These are phyloP conservation scores for Leucosporidium yakuticum DNA, from an alignment of 768 basidiomycete genomes.

Conservation along the genomic window DNA sequence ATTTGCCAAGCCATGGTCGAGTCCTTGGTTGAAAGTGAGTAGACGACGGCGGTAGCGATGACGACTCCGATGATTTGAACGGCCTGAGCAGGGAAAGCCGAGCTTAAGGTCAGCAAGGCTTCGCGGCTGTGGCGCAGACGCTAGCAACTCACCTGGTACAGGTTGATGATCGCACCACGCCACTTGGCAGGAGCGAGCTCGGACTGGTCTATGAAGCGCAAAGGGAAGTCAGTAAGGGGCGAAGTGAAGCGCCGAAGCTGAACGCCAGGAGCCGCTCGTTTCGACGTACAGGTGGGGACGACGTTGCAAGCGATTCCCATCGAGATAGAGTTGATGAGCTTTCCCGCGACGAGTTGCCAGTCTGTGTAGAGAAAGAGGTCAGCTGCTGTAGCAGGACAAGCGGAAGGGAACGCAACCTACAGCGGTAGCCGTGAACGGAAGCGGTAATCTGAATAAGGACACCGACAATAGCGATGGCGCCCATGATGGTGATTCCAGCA, in stretches of 20 bases:
- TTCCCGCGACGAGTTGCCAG: slow-evolving; percentile 37
- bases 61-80: slow-evolving; percentile 38
- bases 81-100: slow-evolving; percentile 4
- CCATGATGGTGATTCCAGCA: slow-evolving; percentile 16
- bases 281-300: slow-evolving; percentile 32
- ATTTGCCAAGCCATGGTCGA: slow-evolving; percentile 17
- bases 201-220: not conserved
- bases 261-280: slow-evolving; percentile 6
- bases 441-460: slow-evolving; percentile 31
- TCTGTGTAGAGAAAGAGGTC: not conserved
- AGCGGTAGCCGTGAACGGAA: slow-evolving; percentile 23
- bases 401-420: too few relatives aligned
- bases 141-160: slow-evolving; percentile 15
- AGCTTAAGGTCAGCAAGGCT: too few relatives aligned
- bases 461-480: slow-evolving; percentile 31
- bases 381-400: too few relatives aligned
- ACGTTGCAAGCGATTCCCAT: slow-evolving; percentile 35
- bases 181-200: slow-evolving; percentile 14
- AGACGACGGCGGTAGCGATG: slow-evolving; percentile 34
- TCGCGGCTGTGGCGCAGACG: too few relatives aligned
- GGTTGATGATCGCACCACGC: slow-evolving; percentile 33
- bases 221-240: not conserved
- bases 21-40: slow-evolving; percentile 18
- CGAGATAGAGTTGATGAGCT: slow-evolving; percentile 31
- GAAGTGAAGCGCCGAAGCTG: too few relatives aligned